Percentiles rank a stretch among this genome's conserved stretches.
These are phyloP conservation scores for Psilocybe sp. DNA, from an alignment of 768 basidiomycete species.

Conservation along the genomic window DNA sequence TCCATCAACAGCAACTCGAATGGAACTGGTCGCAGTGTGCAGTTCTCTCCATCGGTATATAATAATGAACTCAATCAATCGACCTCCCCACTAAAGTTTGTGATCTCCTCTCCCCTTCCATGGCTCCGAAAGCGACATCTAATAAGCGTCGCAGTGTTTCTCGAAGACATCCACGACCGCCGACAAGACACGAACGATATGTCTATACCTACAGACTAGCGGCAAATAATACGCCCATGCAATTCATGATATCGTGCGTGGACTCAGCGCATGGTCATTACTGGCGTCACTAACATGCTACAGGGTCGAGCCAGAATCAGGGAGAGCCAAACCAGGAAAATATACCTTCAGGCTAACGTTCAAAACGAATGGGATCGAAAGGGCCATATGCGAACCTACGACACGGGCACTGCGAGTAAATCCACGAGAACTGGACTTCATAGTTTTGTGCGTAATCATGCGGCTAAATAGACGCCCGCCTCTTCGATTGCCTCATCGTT, in stretches of 20 bases:
- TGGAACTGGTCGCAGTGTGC: constrained; percentile 19
- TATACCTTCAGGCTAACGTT: constrained; percentile 55
- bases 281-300: background rate
- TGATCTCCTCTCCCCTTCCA: background rate
- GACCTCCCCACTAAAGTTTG: constrained; percentile 21
- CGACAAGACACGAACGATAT: constrained; percentile 39
- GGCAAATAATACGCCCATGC: constrained; percentile 40
- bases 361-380: constrained; percentile 53
- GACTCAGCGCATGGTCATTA: background rate
- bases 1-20: constrained; percentile 23
- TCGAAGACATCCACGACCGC: constrained; percentile 19
- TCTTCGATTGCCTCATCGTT: background rate
- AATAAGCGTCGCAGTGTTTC: constrained; percentile 9
- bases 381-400: constrained; percentile 46
- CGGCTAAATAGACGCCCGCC: background rate
- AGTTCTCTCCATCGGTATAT: constrained; percentile 14
- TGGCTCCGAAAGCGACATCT: background rate
- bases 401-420: constrained; percentile 47
- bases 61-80: constrained; percentile 11
- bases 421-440: constrained; percentile 54
- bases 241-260: constrained; percentile 53
- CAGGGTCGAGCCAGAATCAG: constrained; percentile 45
- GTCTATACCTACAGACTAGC: constrained; percentile 51
- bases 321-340: constrained; percentile 38
- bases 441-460: constrained; percentile 50